A percentile compares a stretch with the other conserved stretches of the same genome.
These are phyloP conservation scores for Vitis hybrid DNA, from an alignment of 177 flowering plant species.

Conservation along the genomic window DNA sequence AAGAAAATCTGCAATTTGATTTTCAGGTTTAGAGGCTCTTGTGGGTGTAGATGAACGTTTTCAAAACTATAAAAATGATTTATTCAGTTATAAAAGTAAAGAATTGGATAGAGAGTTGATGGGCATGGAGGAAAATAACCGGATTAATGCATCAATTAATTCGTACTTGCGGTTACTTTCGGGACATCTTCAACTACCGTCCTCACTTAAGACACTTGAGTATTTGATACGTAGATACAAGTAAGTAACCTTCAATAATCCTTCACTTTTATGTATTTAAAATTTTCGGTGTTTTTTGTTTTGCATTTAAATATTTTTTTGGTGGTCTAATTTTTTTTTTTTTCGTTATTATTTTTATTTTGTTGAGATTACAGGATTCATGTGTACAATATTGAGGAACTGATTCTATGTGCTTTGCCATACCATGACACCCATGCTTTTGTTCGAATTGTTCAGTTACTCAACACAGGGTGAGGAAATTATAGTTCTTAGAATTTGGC, in stretches of 20 bases:
- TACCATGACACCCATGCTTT: conserved; percentile 89
- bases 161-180: conserved; percentile 72
- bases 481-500: not conserved
- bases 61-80: conserved; percentile 45
- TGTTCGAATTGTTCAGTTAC: conserved; percentile 78
- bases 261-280: not conserved
- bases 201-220: conserved; percentile 77
- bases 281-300: not conserved
- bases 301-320: not conserved
- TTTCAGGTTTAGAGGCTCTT: conserved; percentile 74
- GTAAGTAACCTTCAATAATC: conserved; percentile 34
- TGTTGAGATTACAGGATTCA: conserved; percentile 56
- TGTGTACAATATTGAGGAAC: conserved; percentile 68
- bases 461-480: conserved; percentile 56
- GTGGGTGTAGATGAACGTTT: conserved; percentile 50
- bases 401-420: conserved; percentile 79
- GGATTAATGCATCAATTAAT: conserved; percentile 44
- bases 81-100: conserved; percentile 69
- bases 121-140: conserved; percentile 63
- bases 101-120: conserved; percentile 76
- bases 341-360: not conserved
- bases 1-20: not conserved
- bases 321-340: not conserved
- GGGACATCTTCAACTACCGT: conserved; percentile 54
- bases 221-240: conserved; percentile 87